Evolutionary conservation across 371 early-diverging fungal species (phyloP), one percentile per base, ranked within the genome.

Genomic region (Thermomucor indicae-seudaticae): DNA sequence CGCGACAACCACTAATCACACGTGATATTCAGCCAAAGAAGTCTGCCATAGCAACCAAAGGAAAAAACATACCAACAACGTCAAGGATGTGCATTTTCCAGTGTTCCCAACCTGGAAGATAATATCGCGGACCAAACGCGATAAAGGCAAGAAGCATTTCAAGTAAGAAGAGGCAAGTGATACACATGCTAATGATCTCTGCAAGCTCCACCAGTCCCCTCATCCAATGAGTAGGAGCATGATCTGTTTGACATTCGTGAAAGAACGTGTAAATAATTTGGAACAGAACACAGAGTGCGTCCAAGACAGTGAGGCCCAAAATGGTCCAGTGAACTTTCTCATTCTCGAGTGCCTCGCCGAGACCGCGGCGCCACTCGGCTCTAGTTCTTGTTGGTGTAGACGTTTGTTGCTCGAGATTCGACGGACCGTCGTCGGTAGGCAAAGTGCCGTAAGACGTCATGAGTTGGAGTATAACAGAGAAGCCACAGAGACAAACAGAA

Each of bases 11-110:
- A 75, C 76, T 75, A 51, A 25, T 37, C 16, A 8, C 16, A 2
- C 3, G 24, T 25, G 42, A 40, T 40, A 10, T 7, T 11, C 11
- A 12, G 7, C 8, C 40, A 47, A 47, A 22, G 34, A 35, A 11
- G 1, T 7, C 17, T 40, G 17, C 20, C 41, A 40, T 7, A 6
- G 17, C 41, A 17, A 40, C 17, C 17, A 10, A 7, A 17, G 10
- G 17, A 29, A 31, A 31, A 3, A 25, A 41, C 47, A 52, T 62
- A 65, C 76, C 72, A 32, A 55, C 34, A 2, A 59, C 57, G 62
- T 75, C 76, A 58, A 75, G 63, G 1, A 67, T 35, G 43, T 75
- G 76, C 25, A 75, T 45, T 25, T 67, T 70, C 76, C 76, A 75
- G 49, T 72, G 72, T 12, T 54, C 51, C 43, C 49, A 62, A 3